phyloP scores from a whole-genome alignment of 2,329 filamentous ascomycete species.

The Fusarium poae region DNA sequence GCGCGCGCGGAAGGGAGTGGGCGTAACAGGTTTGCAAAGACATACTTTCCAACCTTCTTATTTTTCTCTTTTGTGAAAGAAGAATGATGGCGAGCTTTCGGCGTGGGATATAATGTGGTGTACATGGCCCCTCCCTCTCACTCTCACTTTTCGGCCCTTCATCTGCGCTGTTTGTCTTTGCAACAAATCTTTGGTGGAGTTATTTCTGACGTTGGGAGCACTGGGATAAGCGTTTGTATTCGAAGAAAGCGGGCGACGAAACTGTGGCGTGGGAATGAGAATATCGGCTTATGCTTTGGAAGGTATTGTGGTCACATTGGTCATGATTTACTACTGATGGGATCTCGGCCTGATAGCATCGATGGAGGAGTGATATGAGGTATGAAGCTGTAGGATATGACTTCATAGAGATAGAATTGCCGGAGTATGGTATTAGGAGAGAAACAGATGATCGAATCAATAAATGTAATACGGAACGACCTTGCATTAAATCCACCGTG shows the following conservation, averaged over 20 bases:
- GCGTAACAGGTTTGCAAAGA: constrained; percentile 43
- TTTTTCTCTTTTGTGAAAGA: constrained; percentile 35
- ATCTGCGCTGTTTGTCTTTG: constrained; percentile 28
- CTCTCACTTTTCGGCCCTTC: constrained; percentile 24
- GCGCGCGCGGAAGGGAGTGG: constrained; percentile 28
- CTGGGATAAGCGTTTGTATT: constrained; percentile 45
- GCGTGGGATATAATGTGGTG: constrained; percentile 34
- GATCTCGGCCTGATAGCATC: constrained; percentile 2
- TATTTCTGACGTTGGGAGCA: constrained; percentile 43
- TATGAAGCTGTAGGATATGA: constrained; percentile 45
- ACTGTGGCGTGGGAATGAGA: constrained; percentile 15
- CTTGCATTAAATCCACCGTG: background rate
- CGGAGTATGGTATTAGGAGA: constrained; percentile 10
- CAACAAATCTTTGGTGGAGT: constrained; percentile 32
- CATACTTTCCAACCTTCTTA: constrained; percentile 31
- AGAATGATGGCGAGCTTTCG: constrained; percentile 28
- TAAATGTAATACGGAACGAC: constrained; percentile 28
- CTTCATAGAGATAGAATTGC: constrained; percentile 42
- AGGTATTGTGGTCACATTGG: constrained; percentile 4
- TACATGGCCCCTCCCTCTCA: constrained; percentile 11
- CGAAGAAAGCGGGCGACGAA: constrained; percentile 26
- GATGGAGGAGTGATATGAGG: constrained; percentile 21
- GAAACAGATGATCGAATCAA: constrained; percentile 3
- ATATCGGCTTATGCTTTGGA: constrained; percentile 2
- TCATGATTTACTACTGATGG: constrained; percentile 12